Evolutionary conservation across 345 rosid species (phyloP).

Genomic region (Turritis glabra): DNA sequence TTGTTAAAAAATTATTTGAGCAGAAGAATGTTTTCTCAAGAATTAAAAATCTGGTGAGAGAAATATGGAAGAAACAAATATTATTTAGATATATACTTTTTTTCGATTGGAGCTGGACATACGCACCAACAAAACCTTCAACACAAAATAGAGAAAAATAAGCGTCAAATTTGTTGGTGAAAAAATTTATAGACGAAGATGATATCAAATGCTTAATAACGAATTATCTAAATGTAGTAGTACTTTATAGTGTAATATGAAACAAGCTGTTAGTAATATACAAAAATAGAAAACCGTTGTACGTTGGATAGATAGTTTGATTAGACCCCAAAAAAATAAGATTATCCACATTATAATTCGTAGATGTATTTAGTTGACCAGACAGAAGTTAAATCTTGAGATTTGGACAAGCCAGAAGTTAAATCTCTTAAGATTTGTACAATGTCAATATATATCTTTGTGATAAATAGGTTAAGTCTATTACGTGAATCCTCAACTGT

Average conservation of each 20-base stretch:
- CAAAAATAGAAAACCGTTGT: slow-evolving; percentile 2
- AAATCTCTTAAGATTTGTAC: not conserved
- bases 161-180: slow-evolving; percentile 20
- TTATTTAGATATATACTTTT: slow-evolving; percentile 6
- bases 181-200: slow-evolving; percentile 4
- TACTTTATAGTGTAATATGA: slow-evolving; percentile 9
- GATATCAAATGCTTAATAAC: not conserved
- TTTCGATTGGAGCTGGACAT: slow-evolving; percentile 20
- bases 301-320: not conserved
- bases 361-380: not conserved
- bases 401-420: not conserved
- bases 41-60: not conserved
- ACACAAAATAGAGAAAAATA: not conserved
- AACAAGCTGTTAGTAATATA: slow-evolving; percentile 3
- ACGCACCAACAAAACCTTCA: slow-evolving; percentile 2
- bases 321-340: not conserved
- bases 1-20: not conserved
- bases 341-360: not conserved
- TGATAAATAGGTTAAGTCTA: no score
- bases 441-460: no score
- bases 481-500: no score
- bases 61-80: not conserved
- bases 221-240: slow-evolving; percentile 26
- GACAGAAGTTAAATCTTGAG: not conserved
- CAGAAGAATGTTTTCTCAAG: not conserved